Evolutionary conservation across 495 filamentous ascomycete species (phyloP), one percentile per base, ranked within the genome.

Genomic region (Podospora pseudocomata): DNA sequence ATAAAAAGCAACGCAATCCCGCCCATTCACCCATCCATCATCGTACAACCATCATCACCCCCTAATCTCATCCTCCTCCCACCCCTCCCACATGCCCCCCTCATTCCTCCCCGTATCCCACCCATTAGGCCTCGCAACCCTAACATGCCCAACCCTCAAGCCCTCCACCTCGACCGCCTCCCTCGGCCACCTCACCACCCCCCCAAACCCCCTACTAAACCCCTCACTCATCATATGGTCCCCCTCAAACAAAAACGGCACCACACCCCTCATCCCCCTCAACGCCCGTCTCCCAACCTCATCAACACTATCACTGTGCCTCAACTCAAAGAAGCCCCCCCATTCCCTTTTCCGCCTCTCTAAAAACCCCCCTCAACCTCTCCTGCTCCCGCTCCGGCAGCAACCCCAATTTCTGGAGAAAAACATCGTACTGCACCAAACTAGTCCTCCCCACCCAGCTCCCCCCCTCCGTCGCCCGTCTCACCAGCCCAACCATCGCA

Each of bases 241-340:
- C 16, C 60, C 73, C 62, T 53, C 72, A 69, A 88, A 87, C 13
- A 88, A 73, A 58, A 83, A 79, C 54, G 86, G 84, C 68, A 82
- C 81, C 5, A 78, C 76, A 49, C 76, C 71, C 70, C 83, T 85
- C 84, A 92, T 86, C 28, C 85, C 86, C 68, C 79, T 82, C 73
- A 92, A 75, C 28, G 90, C 90, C 26, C 86, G 82, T 60, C 83
- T 85, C 28, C 88, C 88, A 56, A 93, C 87, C 61, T 89, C 87
- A 71, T 93, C 90, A 1, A 92, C 90, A 60, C 87, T 90, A 74
- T 92, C 89, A 62, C 81, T 82, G 74, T 93, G 89, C 23, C 88
- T 80, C 67, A 94, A 76, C 44, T 80, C 78, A 70, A 91, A 89
- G 76, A 92, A 90, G 5, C 85, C 85, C 84, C 7, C 39, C 39